These are phyloP conservation scores for Ganoderma lucidum DNA, from an alignment of 1,284 basidiomycete species.

Conservation along the genomic window DNA sequence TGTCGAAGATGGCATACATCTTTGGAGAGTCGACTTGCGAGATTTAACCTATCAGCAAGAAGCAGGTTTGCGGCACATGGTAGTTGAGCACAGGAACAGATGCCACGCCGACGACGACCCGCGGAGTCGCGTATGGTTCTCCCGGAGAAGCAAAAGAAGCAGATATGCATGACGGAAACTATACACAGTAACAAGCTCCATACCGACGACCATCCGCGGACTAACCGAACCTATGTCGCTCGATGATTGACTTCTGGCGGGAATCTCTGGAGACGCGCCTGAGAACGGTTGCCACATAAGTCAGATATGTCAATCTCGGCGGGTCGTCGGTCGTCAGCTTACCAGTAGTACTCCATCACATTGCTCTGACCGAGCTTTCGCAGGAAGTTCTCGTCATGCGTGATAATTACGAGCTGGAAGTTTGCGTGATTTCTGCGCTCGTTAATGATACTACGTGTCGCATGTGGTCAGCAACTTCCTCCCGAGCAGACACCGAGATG, in stretches of 20 bases:
- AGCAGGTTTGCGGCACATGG: slow-evolving; percentile 17
- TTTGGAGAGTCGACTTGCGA: neutral
- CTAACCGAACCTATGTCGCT: slow-evolving; percentile 70
- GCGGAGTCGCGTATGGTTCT: slow-evolving; percentile 13
- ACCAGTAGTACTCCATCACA: slow-evolving; percentile 95
- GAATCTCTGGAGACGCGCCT: slow-evolving; percentile 68
- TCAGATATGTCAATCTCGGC: slow-evolving; percentile 11
- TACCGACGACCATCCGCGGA: slow-evolving; percentile 29
- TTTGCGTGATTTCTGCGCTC: slow-evolving; percentile 89
- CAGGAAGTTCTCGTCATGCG: slow-evolving; percentile 93
- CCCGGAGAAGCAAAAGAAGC: slow-evolving; percentile 17
- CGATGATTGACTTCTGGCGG: slow-evolving; percentile 78
- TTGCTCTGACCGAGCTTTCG: slow-evolving; percentile 84
- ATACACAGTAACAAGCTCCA: slow-evolving; percentile 15
- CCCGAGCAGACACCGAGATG: slow-evolving; percentile 1
- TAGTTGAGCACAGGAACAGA: slow-evolving; percentile 14
- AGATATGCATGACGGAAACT: slow-evolving; percentile 19
- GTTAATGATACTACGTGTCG: slow-evolving; percentile 80
- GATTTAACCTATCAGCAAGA: slow-evolving; percentile 12
- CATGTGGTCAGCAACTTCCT: slow-evolving; percentile 15
- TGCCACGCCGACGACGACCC: slow-evolving; percentile 28
- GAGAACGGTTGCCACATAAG: neutral
- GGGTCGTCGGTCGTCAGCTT: slow-evolving; percentile 37
- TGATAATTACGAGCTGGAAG: slow-evolving; percentile 98
- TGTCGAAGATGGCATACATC: neutral